Conservation (phyloP, 345 rosid species). For the Orychophragmus violaceus region DNA sequence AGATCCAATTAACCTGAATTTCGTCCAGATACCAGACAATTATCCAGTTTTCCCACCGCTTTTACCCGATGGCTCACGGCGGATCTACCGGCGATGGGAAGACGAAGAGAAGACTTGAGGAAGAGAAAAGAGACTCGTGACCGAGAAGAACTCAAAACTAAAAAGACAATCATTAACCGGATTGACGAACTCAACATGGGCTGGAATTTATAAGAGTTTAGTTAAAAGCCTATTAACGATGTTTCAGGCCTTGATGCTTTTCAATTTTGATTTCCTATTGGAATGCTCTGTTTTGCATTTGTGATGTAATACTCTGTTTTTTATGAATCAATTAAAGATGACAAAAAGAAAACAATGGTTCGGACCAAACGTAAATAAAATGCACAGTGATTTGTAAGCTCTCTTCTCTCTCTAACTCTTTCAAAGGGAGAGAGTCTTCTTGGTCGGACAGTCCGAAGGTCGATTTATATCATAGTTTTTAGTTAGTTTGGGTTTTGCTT, state of each 20-base stretch:
- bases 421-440: no score
- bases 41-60: not conserved
- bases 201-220: not conserved
- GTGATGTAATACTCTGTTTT: no score
- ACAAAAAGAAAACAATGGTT: no score
- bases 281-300: no score
- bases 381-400: no score
- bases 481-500: no score
- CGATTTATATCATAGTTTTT: no score
- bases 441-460: no score
- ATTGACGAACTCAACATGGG: not conserved
- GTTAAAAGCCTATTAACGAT: not conserved
- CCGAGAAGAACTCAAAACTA: not conserved
- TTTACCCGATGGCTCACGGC: not conserved
- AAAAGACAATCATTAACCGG: not conserved
- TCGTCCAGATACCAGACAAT: not conserved
- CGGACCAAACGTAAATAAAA: no score
- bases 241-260: not conserved
- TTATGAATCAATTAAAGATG: no score
- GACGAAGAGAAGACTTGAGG: not conserved
- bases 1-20: conserved; percentile 5
- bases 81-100: not conserved
- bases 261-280: no score
- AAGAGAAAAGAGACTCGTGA: not conserved
- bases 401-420: no score